These are phyloP conservation scores for Andrographis paniculata DNA, from an alignment of 305 asterid species.

Conservation along the genomic window DNA sequence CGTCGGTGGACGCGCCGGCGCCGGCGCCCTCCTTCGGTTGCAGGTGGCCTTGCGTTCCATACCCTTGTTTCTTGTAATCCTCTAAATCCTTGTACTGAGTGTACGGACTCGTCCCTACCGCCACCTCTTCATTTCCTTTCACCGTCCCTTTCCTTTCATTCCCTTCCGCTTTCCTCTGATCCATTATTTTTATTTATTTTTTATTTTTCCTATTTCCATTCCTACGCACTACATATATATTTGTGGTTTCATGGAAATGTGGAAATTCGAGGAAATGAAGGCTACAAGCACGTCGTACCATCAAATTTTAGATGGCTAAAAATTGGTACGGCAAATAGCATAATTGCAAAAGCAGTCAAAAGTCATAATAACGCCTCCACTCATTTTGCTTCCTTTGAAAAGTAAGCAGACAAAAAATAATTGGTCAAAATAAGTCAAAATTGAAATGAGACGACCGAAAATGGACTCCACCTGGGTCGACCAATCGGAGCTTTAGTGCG, in stretches of 20 bases:
- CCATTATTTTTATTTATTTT: too few species aligned
- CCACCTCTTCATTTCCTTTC: slow-evolving; percentile 46
- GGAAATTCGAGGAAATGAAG: too few species aligned
- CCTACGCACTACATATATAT: too few species aligned
- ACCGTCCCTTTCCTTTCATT: slow-evolving; percentile 22
- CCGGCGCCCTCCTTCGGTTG: slow-evolving; percentile 59
- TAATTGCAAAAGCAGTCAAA: too few species aligned
- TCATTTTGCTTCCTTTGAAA: too few species aligned
- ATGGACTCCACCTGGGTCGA: slow-evolving; percentile 15
- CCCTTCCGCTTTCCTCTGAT: slow-evolving; percentile 15
- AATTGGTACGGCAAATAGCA: too few species aligned
- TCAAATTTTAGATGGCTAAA: too few species aligned
- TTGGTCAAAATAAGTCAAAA: slow-evolving; percentile 2
- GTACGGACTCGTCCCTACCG: slow-evolving; percentile 65
- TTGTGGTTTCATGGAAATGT: too few species aligned
- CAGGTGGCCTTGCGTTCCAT: slow-evolving; percentile 74
- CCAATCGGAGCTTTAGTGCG: slow-evolving; percentile 1
- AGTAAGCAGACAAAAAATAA: neutral
- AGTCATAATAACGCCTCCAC: too few species aligned
- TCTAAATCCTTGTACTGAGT: slow-evolving; percentile 76
- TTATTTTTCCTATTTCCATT: too few species aligned
- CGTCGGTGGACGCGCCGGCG: slow-evolving; percentile 65
- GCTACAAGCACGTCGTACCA: too few species aligned
- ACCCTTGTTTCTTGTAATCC: slow-evolving; percentile 73
- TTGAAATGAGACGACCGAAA: neutral